Evolutionary conservation across 768 basidiomycete genomes (phyloP).

Genomic region (Lyophyllum decastes): DNA sequence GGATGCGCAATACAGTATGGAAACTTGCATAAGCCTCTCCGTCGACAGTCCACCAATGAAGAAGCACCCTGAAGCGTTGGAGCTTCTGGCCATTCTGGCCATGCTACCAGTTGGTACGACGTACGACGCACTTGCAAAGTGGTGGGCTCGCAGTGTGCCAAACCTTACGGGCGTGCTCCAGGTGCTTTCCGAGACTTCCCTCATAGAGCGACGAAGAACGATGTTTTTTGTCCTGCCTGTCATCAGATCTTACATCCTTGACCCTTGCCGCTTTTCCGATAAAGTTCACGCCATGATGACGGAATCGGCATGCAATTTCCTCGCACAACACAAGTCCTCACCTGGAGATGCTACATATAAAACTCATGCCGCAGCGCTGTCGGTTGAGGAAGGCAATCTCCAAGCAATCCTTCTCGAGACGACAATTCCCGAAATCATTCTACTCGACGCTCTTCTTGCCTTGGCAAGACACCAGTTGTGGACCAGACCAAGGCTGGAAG

Average conservation of each 20-base stretch:
- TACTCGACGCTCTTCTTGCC: background rate
- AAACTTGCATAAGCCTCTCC: constrained; percentile 9
- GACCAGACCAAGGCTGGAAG: background rate
- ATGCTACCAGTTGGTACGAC: constrained; percentile 25
- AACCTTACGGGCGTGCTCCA: constrained; percentile 4
- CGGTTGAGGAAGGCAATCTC: background rate
- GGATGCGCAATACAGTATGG: constrained; percentile 7
- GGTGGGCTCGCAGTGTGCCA: constrained; percentile 10
- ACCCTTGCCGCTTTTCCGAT: constrained; percentile 5
- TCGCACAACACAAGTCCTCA: constrained; percentile 12
- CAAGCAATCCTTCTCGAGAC: background rate
- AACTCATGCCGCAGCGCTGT: background rate
- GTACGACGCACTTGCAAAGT: constrained; percentile 8
- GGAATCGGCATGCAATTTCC: constrained; percentile 13
- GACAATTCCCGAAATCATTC: background rate
- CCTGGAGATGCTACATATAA: constrained; percentile 13
- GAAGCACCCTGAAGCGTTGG: background rate
- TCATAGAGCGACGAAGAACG: background rate
- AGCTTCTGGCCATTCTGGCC: constrained; percentile 20
- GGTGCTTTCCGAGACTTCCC: constrained; percentile 2
- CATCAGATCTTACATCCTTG: constrained; percentile 19
- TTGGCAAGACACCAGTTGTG: background rate
- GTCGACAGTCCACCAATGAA: constrained; percentile 5
- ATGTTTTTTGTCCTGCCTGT: constrained; percentile 20
- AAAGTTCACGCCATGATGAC: constrained; percentile 9